Percentiles rank a stretch among this genome's conserved stretches.
phyloP scores from a whole-genome alignment of 2,329 filamentous ascomycete genomes.

The Magnaporthales sp. region DNA sequence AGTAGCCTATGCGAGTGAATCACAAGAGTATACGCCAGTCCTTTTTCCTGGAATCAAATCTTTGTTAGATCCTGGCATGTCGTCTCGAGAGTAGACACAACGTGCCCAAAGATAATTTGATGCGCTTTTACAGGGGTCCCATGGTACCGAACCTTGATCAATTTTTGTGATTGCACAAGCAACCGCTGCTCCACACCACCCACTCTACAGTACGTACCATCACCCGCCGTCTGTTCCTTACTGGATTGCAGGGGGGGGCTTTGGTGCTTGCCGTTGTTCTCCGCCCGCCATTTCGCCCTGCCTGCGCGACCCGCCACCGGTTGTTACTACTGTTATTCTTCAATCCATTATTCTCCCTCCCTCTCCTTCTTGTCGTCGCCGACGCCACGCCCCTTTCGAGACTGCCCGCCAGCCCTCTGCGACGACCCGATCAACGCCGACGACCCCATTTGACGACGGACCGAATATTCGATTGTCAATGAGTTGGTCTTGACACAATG shows the following conservation, averaged over 20 bases:
- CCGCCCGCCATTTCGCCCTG: not conserved
- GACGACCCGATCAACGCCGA: conserved; percentile 2
- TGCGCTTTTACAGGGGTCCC: not conserved
- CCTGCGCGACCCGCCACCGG: not conserved
- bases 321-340: not conserved
- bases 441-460: conserved; percentile 3
- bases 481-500: conserved; percentile 10
- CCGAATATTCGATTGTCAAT: not conserved
- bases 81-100: not conserved
- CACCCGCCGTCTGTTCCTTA: not conserved
- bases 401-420: not conserved
- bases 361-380: not conserved
- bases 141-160: not conserved
- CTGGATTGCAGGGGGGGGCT: not conserved
- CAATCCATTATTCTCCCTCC: not conserved
- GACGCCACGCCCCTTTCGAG: conserved; percentile 3
- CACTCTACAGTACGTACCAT: not conserved
- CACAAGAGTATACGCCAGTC: not conserved
- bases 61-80: not conserved
- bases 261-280: not conserved
- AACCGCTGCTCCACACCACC: not conserved
- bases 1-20: not conserved
- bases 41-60: not conserved
- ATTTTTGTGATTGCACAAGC: not conserved
- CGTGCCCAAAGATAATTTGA: not conserved